phyloP scores from a whole-genome alignment of 495 filamentous ascomycete species.

The Penicillium tannophilum region DNA sequence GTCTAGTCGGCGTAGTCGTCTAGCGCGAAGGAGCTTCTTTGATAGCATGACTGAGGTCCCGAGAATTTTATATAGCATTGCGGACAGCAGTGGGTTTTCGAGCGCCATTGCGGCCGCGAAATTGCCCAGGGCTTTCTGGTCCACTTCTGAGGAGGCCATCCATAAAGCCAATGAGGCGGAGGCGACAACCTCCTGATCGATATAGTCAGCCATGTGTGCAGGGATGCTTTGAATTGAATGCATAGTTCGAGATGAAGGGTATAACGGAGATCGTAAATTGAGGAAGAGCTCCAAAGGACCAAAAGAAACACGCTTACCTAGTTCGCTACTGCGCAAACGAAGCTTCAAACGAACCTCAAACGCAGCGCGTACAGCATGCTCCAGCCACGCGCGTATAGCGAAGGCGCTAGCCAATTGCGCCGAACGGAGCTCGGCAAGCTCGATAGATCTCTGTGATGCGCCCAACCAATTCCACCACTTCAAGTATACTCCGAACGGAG shows the following conservation, averaged over 20 bases:
- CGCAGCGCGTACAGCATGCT: conserved; percentile 39
- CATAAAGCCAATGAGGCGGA: conserved; percentile 38
- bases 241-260: neutral
- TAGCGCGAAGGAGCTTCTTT: conserved; percentile 78
- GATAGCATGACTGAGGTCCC: conserved; percentile 89
- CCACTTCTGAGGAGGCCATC: conserved; percentile 96
- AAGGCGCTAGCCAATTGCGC: conserved; percentile 15
- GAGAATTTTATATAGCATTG: conserved; percentile 84
- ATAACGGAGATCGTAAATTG: neutral
- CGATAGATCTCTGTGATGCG: neutral
- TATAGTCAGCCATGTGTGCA: conserved; percentile 24
- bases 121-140: conserved; percentile 91
- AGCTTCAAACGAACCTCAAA: conserved; percentile 30
- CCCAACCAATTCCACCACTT: neutral
- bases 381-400: conserved; percentile 28
- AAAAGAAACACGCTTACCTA: conserved; percentile 29
- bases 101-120: conserved; percentile 74
- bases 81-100: conserved; percentile 74
- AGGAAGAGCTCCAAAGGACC: neutral
- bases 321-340: conserved; percentile 34
- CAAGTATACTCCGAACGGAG: neutral
- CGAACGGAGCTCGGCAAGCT: neutral
- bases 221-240: conserved; percentile 2
- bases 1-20: conserved; percentile 82
- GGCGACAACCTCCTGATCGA: conserved; percentile 19